Conservation (phyloP, 148 eudicot genomes). For the Amaranthus hypochondriacus region DNA sequence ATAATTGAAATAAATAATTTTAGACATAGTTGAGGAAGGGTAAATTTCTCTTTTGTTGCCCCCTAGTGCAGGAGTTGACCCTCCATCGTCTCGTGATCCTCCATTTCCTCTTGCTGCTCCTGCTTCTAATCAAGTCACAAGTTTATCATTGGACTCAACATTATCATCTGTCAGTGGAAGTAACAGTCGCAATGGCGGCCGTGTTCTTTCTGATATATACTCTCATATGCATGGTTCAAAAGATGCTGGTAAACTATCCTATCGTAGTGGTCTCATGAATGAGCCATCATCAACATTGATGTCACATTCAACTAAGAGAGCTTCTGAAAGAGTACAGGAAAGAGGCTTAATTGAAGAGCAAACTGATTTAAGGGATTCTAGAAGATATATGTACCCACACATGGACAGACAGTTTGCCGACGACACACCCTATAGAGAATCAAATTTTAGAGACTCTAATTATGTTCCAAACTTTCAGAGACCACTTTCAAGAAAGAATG, state of each 20-base stretch:
- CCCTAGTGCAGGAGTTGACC: slow-evolving; percentile 99
- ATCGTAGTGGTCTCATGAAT: slow-evolving; percentile 44
- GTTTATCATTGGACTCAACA: slow-evolving; percentile 57
- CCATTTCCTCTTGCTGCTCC: slow-evolving; percentile 93
- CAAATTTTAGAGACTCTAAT: slow-evolving; percentile 60
- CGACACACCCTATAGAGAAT: slow-evolving; percentile 63
- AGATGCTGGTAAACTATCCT: slow-evolving; percentile 59
- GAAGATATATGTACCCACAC: slow-evolving; percentile 57
- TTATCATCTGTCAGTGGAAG: slow-evolving; percentile 47
- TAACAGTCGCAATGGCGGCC: slow-evolving; percentile 65
- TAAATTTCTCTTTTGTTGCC: slow-evolving; percentile 37
- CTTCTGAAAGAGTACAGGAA: slow-evolving; percentile 67
- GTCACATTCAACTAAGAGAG: slow-evolving; percentile 59
- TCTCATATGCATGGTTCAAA: slow-evolving; percentile 76
- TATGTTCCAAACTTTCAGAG: slow-evolving; percentile 86
- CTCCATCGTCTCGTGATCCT: slow-evolving; percentile 99
- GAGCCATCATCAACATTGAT: slow-evolving; percentile 53
- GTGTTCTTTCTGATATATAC: slow-evolving; percentile 65
- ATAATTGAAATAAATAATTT: not conserved
- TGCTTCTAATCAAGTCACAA: slow-evolving; percentile 70
- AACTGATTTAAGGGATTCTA: slow-evolving; percentile 53
- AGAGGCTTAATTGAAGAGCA: slow-evolving; percentile 57
- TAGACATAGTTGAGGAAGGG: slow-evolving; percentile 30
- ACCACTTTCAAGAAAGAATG: slow-evolving; percentile 80
- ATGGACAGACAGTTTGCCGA: slow-evolving; percentile 67